Evolutionary conservation across 495 filamentous ascomycete genomes (phyloP).

Genomic region (Penicillium soppii): DNA sequence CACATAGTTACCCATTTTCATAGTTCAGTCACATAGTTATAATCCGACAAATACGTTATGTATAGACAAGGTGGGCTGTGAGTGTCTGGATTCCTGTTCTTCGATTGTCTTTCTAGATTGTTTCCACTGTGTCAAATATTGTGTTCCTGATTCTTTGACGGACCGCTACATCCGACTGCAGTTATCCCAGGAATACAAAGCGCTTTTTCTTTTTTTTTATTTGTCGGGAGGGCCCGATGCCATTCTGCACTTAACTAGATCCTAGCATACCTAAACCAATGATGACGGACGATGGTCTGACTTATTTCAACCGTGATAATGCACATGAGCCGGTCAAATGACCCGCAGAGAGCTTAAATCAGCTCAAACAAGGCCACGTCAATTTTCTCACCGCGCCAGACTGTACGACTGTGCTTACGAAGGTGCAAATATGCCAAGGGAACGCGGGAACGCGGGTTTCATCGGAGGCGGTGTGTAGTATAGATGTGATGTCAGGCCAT

Average conservation of each 20-base stretch:
- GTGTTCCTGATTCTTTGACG: constrained; percentile 1
- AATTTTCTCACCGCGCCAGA: constrained; percentile 2
- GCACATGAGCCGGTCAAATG: constrained; percentile 22
- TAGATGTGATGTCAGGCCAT: neutral
- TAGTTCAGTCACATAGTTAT: constrained; percentile 2
- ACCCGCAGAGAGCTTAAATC: constrained; percentile 14
- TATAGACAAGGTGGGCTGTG: too few relatives aligned
- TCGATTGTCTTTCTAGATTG: neutral
- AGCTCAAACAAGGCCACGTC: neutral
- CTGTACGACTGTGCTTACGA: neutral
- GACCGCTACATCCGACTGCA: neutral
- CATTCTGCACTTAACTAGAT: neutral
- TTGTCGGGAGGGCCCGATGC: neutral
- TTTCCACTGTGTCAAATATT: neutral
- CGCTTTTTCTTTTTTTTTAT: neutral
- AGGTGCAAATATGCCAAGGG: neutral
- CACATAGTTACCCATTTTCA: neutral
- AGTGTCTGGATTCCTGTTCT: neutral
- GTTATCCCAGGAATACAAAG: neutral
- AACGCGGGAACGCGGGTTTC: neutral
- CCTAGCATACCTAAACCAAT: too few relatives aligned
- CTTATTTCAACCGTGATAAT: too few relatives aligned
- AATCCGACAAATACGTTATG: too few relatives aligned
- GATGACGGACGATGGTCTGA: too few relatives aligned
- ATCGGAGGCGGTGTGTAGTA: neutral